phyloP scores from a whole-genome alignment of 805 yeast species.

The Pichia cephalocereana region DNA sequence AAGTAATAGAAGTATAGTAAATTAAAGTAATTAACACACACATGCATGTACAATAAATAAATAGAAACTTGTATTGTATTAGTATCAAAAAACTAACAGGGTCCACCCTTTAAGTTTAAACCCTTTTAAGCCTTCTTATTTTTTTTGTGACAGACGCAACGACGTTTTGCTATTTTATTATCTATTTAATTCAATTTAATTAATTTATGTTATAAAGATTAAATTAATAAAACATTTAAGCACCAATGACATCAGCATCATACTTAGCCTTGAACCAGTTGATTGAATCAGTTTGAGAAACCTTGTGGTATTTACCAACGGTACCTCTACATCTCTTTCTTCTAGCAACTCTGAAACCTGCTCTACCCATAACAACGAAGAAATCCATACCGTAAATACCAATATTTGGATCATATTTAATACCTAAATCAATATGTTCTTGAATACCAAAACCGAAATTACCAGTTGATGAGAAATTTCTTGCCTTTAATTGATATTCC shows the following conservation, averaged over 20 bases:
- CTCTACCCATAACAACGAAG: slow-evolving; percentile 99
- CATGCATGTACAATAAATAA: no score
- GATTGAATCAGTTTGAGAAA: slow-evolving; percentile 89
- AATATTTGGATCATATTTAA: slow-evolving; percentile 98
- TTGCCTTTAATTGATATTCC: slow-evolving; percentile 93
- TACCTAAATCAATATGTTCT: slow-evolving; percentile 99
- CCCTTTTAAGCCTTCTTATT: no score
- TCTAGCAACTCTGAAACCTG: slow-evolving; percentile 98
- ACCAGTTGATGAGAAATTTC: slow-evolving; percentile 98
- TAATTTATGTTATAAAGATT: no score
- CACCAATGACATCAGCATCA: slow-evolving; percentile 93
- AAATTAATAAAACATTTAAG: slow-evolving; percentile 31
- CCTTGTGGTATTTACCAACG: slow-evolving; percentile 89
- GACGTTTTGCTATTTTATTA: no score
- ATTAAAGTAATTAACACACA: no score
- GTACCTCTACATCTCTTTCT: slow-evolving; percentile 89
- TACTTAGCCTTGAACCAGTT: slow-evolving; percentile 99
- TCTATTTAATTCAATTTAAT: no score
- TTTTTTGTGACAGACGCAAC: no score
- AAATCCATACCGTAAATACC: slow-evolving; percentile 99
- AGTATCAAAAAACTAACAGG: no score
- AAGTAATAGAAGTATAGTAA: no score
- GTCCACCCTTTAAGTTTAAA: no score
- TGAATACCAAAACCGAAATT: slow-evolving; percentile 99
- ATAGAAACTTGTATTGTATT: no score